Base-by-base conservation (phyloP, 345 rosid species). In the Crucihimalaya himalaica region DNA sequence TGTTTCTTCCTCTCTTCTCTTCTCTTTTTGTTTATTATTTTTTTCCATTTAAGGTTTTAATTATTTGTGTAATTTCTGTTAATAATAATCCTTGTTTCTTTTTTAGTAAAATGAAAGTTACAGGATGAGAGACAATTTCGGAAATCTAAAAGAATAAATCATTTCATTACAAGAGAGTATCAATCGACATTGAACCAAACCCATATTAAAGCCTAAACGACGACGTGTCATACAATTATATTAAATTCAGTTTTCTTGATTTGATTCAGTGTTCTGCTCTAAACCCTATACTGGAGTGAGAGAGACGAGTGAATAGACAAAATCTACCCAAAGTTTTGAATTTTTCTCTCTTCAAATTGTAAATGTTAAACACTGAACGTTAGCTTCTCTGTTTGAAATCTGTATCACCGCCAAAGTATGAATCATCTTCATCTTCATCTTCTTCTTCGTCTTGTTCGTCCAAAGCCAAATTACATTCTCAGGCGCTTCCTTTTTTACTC, bases 121-220 rank as follows among this genome's bases (percentile, higher is more conserved):
- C 14, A 45, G 75, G 79, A 40, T 35, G 73, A 74, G 83, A 80
- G 81, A 31, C 25, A 78, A 28, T 72, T 31, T 45, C 50, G 85
- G 80, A 60, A 51, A 63, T 32, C 7, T 48, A 23, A 23, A 18
- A 31, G 4, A 23, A 21, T 2, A 59, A 10, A 59, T 18, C 31
- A 52, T 32, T 35, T 52, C 69, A 62, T 42, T 42, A 19, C 23
- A 63, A 45, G 5, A 23, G 1, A 12, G 7, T 27, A 52, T 52
- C 4, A 6, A 23, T 8, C 2, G 2, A 13, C 29, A 39, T 15
- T 61, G 1, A 27, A 28, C 28, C 13, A 14, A 66, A 50, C n/a
- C 43, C 9, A 20, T 35, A 20, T 1, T 15, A 50, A 1, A 14
- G 8, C 6, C n/a, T n/a, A n/a, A 50, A 35, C 71, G 60, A 23